Conservation (phyloP, 2,329 filamentous ascomycete genomes). For the Fusarium piperis region DNA sequence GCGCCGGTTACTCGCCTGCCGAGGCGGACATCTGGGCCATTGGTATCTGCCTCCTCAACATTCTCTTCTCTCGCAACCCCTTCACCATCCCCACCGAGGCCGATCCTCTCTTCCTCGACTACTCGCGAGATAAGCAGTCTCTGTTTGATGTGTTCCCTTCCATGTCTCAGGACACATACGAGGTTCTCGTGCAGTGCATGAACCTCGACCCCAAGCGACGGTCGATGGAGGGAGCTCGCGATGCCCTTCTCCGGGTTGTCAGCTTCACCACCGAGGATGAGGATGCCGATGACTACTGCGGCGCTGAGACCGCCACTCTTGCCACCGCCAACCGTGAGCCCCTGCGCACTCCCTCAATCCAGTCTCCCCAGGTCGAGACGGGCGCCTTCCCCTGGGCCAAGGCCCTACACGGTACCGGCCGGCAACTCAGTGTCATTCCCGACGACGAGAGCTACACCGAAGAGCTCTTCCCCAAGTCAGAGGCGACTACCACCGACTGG, state of each 20-base stretch:
- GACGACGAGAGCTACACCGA: slow-evolving; percentile 83
- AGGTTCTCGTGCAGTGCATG: slow-evolving; percentile 91
- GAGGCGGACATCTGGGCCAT: slow-evolving; percentile 97
- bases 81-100: slow-evolving; percentile 90
- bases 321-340: slow-evolving; percentile 93
- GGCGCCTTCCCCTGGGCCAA: slow-evolving; percentile 96
- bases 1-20: slow-evolving; percentile 88
- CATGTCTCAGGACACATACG: slow-evolving; percentile 98
- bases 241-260: slow-evolving; percentile 80
- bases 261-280: slow-evolving; percentile 97
- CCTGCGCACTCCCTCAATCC: slow-evolving; percentile 92
- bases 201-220: slow-evolving; percentile 90
- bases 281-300: slow-evolving; percentile 91
- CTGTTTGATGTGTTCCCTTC: slow-evolving; percentile 98
- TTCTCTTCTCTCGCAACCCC: slow-evolving; percentile 95
- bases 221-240: slow-evolving; percentile 79
- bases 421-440: slow-evolving; percentile 87
- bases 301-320: slow-evolving; percentile 78
- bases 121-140: slow-evolving; percentile 90
- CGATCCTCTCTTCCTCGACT: slow-evolving; percentile 94
- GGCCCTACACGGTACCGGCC: slow-evolving; percentile 81
- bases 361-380: slow-evolving; percentile 82
- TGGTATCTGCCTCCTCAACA: slow-evolving; percentile 94
- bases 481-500: slow-evolving; percentile 77
- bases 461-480: slow-evolving; percentile 85